Evolutionary conservation across 805 yeast species (phyloP).

Genomic region (Suhomyces tanzawaensis): DNA sequence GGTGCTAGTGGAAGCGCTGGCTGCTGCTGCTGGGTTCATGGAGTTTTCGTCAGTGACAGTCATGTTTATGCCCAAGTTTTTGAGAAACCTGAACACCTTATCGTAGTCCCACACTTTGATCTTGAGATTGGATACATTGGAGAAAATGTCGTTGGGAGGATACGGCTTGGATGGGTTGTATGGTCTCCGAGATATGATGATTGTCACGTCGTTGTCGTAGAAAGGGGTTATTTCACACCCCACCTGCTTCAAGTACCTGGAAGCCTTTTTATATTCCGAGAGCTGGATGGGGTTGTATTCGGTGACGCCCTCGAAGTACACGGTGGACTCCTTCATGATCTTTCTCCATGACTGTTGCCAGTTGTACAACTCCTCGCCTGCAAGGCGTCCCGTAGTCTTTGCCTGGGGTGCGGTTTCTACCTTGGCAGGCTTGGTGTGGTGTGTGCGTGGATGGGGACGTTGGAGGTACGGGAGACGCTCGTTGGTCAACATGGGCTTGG

Average conservation of each 20-base stretch:
- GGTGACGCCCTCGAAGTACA: conserved; percentile 59
- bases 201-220: conserved; percentile 61
- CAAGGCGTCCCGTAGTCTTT: conserved; percentile 25
- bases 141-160: conserved; percentile 59
- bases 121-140: conserved; percentile 56
- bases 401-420: conserved; percentile 4
- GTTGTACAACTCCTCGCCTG: conserved; percentile 46
- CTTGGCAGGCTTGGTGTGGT: neutral
- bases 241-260: conserved; percentile 44
- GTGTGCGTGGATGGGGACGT: too few relatives aligned
- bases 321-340: conserved; percentile 56
- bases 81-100: conserved; percentile 77
- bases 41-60: conserved; percentile 4
- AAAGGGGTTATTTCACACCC: conserved; percentile 46
- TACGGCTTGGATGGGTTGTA: conserved; percentile 41
- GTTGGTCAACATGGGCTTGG: conserved; percentile 1
- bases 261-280: conserved; percentile 41
- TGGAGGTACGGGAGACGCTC: too few relatives aligned
- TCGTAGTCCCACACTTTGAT: conserved; percentile 87
- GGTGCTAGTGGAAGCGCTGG: conserved; percentile 1
- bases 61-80: conserved; percentile 47
- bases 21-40: conserved; percentile 3
- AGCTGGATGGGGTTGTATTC: conserved; percentile 35
- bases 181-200: conserved; percentile 70
- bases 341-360: conserved; percentile 69